Base-by-base conservation (phyloP, 2,329 filamentous ascomycete species). In the Xylariaceae sp. region DNA sequence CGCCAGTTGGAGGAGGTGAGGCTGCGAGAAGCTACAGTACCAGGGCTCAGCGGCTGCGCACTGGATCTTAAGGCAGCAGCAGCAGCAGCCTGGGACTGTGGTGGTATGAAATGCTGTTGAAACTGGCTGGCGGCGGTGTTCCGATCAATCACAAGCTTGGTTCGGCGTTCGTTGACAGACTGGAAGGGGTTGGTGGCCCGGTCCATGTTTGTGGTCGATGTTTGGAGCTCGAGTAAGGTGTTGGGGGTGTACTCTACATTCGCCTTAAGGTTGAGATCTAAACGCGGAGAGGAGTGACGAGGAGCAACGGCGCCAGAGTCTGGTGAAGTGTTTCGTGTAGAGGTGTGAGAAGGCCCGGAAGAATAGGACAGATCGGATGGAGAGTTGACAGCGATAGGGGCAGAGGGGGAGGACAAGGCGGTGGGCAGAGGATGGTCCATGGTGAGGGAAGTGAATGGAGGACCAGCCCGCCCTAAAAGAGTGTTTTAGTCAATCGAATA, bases 1-100 rank as follows among this genome's bases (percentile, higher is more conserved):
- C 57, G 45, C 59, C 59, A 61, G 56, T 62, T 62, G 44, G 51
- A 42, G 13, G 59, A 61, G 36, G 51, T 48, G 40, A 59, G 43
- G 43, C 51, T 45, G 26, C 57, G 53, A 22, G 48, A 26, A 26
- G 43, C 38, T 13, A 15, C 30, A 9, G 9, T 7, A 17, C 6
- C 30, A n/a, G 30, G 30, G 13, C 34, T 33, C 18, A 38, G 41
- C 18, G 41, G 41, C 37, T 50, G 51, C 35, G 50, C 38, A 32
- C 16, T 40, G 7, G 52, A 24, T 41, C 54, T 32, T n/a, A 17
- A 11, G 30, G 30, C 15, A 32, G 30, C 41, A 29, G 45, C 6
- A n/a, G 30, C 15, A 32, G 30, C 41, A 29, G 45, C 6, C 22
- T 26, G 22, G 22, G 22, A 11, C 22, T 26, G 22, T 11, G 6